Evolutionary conservation across 176 grass and related monocot genomes (phyloP), one percentile per base, ranked within the genome.

Genomic region (Olyra latifolia): DNA sequence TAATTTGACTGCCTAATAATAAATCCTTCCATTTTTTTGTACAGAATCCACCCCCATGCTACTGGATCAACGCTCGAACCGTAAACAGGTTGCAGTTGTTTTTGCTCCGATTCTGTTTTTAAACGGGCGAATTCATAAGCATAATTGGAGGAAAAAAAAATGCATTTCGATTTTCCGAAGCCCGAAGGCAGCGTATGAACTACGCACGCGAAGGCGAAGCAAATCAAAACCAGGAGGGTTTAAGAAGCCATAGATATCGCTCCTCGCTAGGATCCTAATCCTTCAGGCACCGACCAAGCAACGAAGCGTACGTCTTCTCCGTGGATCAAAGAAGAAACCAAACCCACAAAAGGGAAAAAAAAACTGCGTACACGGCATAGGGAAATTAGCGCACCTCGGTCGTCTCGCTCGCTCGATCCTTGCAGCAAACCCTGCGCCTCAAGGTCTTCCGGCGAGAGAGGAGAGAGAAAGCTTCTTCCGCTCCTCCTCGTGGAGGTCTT

Each of bases 1-100:
- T 40, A 47, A 27, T 54, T 66, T 79, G 52, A 87, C 43, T 83
- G 60, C 42, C 38, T n/a, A n/a, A n/a, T n/a, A n/a, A n/a, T n/a
- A n/a, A n/a, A n/a, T n/a, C n/a, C n/a, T n/a, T n/a, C n/a, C n/a
- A n/a, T n/a, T n/a, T n/a, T n/a, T n/a, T n/a, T n/a, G n/a, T n/a
- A n/a, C n/a, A n/a, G n/a, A n/a, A n/a, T n/a, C n/a, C n/a, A n/a
- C n/a, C n/a, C n/a, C n/a, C n/a, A n/a, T n/a, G n/a, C n/a, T n/a
- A n/a, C n/a, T n/a, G n/a, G n/a, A 54, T 3, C 63, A 70, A 41
- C 5, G n/a, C 70, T 3, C 32, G 32, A 35, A 35, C 32, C 32
- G 32, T 35, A 35, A 35, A 35, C 5, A 35, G 0, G 32, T 35
- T 35, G 32, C 32, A 35, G 4, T 35, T 35, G 32, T 35, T 35